A percentile compares a stretch with the other conserved stretches of the same genome.
Evolutionary conservation across 345 rosid genomes (phyloP).

Genomic region (rapeseed (Brassica napus)): Da-Ae NC_063451.1:5555001-5555500

Average conservation of each 20-base stretch:
- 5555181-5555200: neutral
- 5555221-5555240: no score
- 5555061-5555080: neutral
- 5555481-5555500: neutral
- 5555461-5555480: neutral
- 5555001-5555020: constrained; percentile 60
- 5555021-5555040: constrained; percentile 50
- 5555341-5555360: constrained; percentile 64
- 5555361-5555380: constrained; percentile 49
- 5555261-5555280: neutral
- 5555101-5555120: neutral
- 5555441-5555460: neutral
- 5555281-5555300: neutral
- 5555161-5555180: neutral
- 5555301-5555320: neutral
- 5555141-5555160: neutral
- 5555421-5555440: constrained; percentile 64
- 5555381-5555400: constrained; percentile 69
- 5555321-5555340: constrained; percentile 39
- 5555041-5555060: constrained; percentile 34
- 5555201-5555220: neutral
- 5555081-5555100: neutral
- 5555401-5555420: constrained; percentile 57
- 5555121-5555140: neutral
- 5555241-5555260: no score